Evolutionary conservation across 257 asterid species (phyloP).

Genomic region (Cruciata laevipes): DNA sequence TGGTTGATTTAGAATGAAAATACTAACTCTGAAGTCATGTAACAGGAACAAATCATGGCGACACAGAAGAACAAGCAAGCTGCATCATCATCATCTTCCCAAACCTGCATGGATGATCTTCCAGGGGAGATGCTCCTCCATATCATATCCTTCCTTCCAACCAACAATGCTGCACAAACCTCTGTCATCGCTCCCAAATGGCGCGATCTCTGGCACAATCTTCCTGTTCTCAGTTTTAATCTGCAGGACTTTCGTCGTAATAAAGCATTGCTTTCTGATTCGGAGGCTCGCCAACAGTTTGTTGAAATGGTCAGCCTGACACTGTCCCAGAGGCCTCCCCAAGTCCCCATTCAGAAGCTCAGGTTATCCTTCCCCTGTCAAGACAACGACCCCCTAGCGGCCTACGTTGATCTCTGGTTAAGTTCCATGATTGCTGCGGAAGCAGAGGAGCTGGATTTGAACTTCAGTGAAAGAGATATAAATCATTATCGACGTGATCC

Average conservation of each 20-base stretch:
- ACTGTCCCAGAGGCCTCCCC: background rate
- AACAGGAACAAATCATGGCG: background rate
- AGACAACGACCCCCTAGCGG: too few relatives aligned
- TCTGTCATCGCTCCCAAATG: background rate
- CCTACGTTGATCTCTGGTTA: background rate
- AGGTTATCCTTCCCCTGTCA: background rate
- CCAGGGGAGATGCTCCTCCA: background rate
- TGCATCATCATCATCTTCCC: background rate
- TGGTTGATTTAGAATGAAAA: too few relatives aligned
- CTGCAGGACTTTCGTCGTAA: too few relatives aligned
- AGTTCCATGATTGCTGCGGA: background rate
- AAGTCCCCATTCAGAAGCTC: background rate
- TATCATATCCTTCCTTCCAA: constrained; percentile 4
- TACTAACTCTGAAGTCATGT: too few relatives aligned
- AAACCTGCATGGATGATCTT: background rate
- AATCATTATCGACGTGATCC: background rate
- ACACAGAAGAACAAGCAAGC: background rate
- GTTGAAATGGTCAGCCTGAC: background rate
- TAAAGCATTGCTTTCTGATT: too few relatives aligned
- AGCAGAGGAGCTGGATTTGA: background rate
- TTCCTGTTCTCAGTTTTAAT: background rate
- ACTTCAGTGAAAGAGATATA: background rate
- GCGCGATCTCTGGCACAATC: constrained; percentile 7
- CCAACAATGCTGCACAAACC: background rate
- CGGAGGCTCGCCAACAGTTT: background rate